Conservation (phyloP, 2,329 filamentous ascomycete genomes). For the Botrytis fabae region DNA sequence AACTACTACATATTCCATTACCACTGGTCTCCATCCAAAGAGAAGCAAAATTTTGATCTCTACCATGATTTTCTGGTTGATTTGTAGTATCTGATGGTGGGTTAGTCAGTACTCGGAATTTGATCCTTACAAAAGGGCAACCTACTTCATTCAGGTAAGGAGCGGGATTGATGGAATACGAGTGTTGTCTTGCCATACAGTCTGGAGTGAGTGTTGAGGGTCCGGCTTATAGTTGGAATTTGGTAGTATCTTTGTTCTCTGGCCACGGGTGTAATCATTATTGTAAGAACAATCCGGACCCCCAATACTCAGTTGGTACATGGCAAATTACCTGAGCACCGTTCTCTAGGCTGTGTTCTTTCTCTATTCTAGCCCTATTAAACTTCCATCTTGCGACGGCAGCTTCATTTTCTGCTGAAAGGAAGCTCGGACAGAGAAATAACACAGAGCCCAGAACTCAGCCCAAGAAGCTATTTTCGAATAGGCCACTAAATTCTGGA, state of each 20-base stretch:
- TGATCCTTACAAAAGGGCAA: not conserved
- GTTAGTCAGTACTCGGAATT: not conserved
- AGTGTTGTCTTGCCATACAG: not conserved
- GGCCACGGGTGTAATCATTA: not conserved
- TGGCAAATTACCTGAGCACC: conserved; percentile 30
- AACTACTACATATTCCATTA: not conserved
- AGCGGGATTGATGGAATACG: not conserved
- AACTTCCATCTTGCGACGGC: not conserved
- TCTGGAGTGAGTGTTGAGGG: not conserved
- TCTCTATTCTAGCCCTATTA: not conserved
- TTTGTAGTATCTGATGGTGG: not conserved
- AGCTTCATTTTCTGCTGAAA: not conserved
- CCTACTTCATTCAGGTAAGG: not conserved
- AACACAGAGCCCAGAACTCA: not conserved
- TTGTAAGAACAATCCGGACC: not conserved
- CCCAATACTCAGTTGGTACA: conserved; percentile 41
- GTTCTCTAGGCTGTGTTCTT: not conserved
- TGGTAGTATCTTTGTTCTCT: not conserved
- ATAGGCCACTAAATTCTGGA: not conserved
- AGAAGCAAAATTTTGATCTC: no score
- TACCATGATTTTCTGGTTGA: no score
- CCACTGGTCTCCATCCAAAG: no score
- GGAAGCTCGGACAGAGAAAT: not conserved
- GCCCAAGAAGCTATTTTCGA: not conserved
- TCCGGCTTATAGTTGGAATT: not conserved